Conservation (phyloP, 106 monocot genomes). For the Chionographis japonica region DNA sequence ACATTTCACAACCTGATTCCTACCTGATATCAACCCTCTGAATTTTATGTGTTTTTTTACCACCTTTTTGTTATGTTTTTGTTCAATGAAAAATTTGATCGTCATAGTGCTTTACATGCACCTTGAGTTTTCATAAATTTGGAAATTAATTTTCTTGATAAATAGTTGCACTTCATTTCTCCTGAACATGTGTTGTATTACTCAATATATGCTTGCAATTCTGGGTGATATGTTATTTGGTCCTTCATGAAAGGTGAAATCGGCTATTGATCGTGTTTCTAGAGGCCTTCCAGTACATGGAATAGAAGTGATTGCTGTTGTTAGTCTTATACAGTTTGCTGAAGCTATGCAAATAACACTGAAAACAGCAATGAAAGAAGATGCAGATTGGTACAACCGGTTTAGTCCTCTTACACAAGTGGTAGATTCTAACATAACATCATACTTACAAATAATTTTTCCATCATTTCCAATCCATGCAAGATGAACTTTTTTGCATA, state of each 20-base stretch:
- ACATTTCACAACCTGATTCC: too few relatives aligned
- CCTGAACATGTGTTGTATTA: too few relatives aligned
- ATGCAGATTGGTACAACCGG: slow-evolving; percentile 40
- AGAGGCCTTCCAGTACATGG: slow-evolving; percentile 52
- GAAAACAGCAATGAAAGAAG: slow-evolving; percentile 58
- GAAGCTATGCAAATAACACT: slow-evolving; percentile 60
- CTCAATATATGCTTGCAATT: too few relatives aligned
- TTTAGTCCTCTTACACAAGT: slow-evolving; percentile 56
- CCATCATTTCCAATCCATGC: neutral
- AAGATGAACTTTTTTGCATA: neutral
- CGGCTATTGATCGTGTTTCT: slow-evolving; percentile 51
- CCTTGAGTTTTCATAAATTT: too few relatives aligned
- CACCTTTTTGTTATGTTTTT: too few relatives aligned
- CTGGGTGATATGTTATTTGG: neutral
- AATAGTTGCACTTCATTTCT: too few relatives aligned
- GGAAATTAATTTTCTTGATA: too few relatives aligned
- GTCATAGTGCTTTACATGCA: too few relatives aligned
- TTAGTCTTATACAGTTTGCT: slow-evolving; percentile 47
- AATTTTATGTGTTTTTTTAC: too few relatives aligned
- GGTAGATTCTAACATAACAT: slow-evolving; percentile 27
- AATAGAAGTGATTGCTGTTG: slow-evolving; percentile 62
- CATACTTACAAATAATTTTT: neutral
- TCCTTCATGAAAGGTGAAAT: slow-evolving; percentile 55
- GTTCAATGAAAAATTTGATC: too few relatives aligned
- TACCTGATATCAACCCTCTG: too few relatives aligned